These are phyloP conservation scores for Nannizzia gypsea DNA, from an alignment of 2,329 filamentous ascomycete species.

Conservation along the genomic window DNA sequence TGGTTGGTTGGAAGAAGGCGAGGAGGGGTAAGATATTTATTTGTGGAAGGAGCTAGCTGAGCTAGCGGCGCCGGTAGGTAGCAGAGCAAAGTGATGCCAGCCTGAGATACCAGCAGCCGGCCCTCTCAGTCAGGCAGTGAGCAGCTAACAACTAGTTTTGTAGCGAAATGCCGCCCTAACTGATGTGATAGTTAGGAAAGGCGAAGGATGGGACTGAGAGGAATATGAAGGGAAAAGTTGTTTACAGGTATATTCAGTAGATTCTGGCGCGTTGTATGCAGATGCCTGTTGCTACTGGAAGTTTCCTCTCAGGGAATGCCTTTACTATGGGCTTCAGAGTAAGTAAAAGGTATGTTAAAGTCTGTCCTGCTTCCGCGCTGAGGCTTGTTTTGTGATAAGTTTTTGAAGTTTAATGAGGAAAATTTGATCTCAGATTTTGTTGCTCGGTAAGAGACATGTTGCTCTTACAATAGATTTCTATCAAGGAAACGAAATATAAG, in stretches of 20 bases:
- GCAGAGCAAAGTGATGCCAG: not conserved
- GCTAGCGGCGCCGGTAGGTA: not conserved
- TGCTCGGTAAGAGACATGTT: not conserved
- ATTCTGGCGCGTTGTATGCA: not conserved
- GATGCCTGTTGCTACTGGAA: not conserved
- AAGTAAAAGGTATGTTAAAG: not conserved
- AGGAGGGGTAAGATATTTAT: not conserved
- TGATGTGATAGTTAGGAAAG: not conserved
- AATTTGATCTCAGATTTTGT: not conserved
- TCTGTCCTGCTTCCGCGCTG: not conserved
- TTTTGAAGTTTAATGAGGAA: not conserved
- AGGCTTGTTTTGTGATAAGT: not conserved
- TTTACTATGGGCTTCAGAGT: not conserved
- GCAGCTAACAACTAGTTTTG: not conserved
- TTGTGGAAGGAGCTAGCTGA: not conserved
- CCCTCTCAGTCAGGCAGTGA: not conserved
- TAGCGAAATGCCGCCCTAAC: not conserved
- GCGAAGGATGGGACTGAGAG: not conserved
- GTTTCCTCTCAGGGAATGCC: not conserved
- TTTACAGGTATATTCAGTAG: not conserved
- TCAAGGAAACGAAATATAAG: not conserved
- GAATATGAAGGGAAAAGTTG: not conserved
- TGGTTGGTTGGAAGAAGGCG: not conserved
- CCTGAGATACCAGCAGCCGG: not conserved
- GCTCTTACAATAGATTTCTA: too few relatives aligned